Conservation (phyloP, 768 basidiomycete genomes). For the Peribolospora baueri region DNA sequence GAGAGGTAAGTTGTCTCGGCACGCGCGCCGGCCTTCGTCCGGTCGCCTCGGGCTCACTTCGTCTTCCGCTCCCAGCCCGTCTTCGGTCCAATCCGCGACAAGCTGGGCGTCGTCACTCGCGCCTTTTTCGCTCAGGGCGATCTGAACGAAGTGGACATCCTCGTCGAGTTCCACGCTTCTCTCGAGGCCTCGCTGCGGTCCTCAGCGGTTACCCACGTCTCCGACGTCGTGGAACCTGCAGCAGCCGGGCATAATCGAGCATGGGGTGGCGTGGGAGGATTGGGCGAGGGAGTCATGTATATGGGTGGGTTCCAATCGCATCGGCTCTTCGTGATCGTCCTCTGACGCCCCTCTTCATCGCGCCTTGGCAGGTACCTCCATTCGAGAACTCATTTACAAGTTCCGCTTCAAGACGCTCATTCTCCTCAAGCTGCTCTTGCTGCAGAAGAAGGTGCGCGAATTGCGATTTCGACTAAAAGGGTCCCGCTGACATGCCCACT, state of each 20-base stretch:
- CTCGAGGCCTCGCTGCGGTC: conserved; percentile 46
- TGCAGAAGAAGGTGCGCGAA: conserved; percentile 57
- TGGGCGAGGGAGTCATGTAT: conserved; percentile 79
- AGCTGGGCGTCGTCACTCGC: conserved; percentile 76
- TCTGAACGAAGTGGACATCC: conserved; percentile 61
- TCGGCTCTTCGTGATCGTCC: not conserved
- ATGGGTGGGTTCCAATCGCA: conserved; percentile 42
- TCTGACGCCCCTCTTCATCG: no score
- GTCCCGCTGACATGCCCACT: not conserved
- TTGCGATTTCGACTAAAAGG: not conserved
- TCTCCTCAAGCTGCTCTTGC: conserved; percentile 80
- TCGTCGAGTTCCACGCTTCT: conserved; percentile 63
- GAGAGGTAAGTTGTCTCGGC: conserved; percentile 15
- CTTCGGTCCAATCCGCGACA: conserved; percentile 85
- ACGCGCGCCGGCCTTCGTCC: not conserved
- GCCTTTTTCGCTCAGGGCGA: conserved; percentile 81
- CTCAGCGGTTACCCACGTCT: not conserved
- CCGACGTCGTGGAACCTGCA: not conserved
- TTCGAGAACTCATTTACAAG: conserved; percentile 72
- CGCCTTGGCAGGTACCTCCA: conserved; percentile 25
- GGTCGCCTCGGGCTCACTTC: not conserved
- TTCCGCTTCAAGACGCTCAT: conserved; percentile 78
- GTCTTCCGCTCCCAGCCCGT: conserved; percentile 38
- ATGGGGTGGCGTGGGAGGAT: conserved; percentile 24
- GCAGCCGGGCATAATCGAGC: not conserved